These are phyloP conservation scores for Peniophora sp. DNA, from an alignment of 1,284 basidiomycete species.

Conservation along the genomic window DNA sequence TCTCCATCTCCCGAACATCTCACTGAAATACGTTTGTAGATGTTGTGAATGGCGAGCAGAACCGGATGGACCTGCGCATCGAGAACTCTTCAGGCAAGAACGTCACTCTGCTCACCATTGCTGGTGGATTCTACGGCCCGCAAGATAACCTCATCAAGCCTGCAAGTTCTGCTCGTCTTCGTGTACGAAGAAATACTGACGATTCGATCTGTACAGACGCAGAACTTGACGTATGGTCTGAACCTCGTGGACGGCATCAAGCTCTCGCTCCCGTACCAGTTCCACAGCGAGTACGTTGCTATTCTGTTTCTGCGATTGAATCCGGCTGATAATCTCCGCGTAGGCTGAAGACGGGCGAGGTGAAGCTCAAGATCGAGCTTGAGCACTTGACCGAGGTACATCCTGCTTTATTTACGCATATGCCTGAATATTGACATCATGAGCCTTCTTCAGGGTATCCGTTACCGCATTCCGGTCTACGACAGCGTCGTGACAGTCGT, in stretches of 20 bases:
- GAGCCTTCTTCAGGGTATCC: slow-evolving; percentile 36
- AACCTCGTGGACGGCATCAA: slow-evolving; percentile 58
- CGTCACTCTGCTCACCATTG: slow-evolving; percentile 63
- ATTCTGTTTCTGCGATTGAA: not conserved
- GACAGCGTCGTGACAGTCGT: slow-evolving; percentile 79
- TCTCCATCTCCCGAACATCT: slow-evolving; percentile 8
- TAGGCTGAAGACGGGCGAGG: slow-evolving; percentile 74
- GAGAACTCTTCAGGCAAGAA: slow-evolving; percentile 75
- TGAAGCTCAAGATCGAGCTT: slow-evolving; percentile 73
- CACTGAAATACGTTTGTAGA: slow-evolving; percentile 37
- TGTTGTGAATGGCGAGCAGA: slow-evolving; percentile 82
- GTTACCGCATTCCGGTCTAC: slow-evolving; percentile 62
- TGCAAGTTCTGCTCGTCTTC: slow-evolving; percentile 34
- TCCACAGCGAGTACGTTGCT: slow-evolving; percentile 68
- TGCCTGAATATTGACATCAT: not conserved
- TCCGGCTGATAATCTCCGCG: not conserved
- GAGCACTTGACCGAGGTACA: slow-evolving; percentile 62
- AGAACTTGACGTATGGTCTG: slow-evolving; percentile 52
- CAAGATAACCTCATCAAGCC: slow-evolving; percentile 67
- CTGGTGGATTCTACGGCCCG: slow-evolving; percentile 67
- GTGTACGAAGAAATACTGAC: slow-evolving; percentile 4
- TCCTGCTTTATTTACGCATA: slow-evolving; percentile 10
- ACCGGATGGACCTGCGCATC: slow-evolving; percentile 57
- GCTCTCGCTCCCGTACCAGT: slow-evolving; percentile 65
- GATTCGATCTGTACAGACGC: slow-evolving; percentile 36